Percentiles rank a stretch among this genome's conserved stretches.
phyloP scores from a whole-genome alignment of 495 filamentous ascomycete species.

The Aspergillus egyptiacus region DNA sequence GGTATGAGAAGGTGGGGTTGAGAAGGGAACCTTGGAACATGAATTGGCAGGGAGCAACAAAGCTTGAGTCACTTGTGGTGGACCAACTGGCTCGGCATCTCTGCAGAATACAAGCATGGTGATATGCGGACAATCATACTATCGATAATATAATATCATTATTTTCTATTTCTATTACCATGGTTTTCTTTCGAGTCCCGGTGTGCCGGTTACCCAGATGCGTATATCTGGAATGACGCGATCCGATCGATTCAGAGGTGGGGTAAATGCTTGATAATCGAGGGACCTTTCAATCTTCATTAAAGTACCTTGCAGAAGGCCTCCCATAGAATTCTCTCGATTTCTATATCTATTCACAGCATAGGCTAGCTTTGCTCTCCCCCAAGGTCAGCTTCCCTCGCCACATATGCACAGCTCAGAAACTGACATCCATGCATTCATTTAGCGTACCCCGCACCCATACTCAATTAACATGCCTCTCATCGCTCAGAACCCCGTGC shows the following conservation, averaged over 20 bases:
- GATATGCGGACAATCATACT: not conserved
- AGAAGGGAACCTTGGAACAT: conserved; percentile 1
- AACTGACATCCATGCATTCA: not conserved
- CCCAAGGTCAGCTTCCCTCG: not conserved
- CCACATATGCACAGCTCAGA: not conserved
- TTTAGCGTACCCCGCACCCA: not conserved
- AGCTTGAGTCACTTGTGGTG: not conserved
- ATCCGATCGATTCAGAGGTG: conserved; percentile 12
- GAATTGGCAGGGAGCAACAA: not conserved
- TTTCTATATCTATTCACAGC: not conserved
- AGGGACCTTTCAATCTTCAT: not conserved
- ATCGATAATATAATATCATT: no score
- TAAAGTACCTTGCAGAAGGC: no score
- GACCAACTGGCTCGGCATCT: conserved; percentile 1
- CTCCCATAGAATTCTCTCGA: not conserved
- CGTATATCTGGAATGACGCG: conserved; percentile 7
- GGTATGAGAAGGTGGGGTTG: not conserved
- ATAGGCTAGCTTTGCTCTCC: not conserved
- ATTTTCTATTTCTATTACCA: no score
- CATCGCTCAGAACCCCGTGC: conserved; percentile 43
- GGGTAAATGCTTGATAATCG: conserved; percentile 3
- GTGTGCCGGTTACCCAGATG: no score
- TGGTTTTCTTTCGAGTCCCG: no score
- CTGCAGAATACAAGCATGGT: not conserved
- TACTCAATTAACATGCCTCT: conserved; percentile 43